These are phyloP conservation scores for Ceratocystis diversiconidia DNA, from an alignment of 2,329 filamentous ascomycete genomes.

Conservation along the genomic window DNA sequence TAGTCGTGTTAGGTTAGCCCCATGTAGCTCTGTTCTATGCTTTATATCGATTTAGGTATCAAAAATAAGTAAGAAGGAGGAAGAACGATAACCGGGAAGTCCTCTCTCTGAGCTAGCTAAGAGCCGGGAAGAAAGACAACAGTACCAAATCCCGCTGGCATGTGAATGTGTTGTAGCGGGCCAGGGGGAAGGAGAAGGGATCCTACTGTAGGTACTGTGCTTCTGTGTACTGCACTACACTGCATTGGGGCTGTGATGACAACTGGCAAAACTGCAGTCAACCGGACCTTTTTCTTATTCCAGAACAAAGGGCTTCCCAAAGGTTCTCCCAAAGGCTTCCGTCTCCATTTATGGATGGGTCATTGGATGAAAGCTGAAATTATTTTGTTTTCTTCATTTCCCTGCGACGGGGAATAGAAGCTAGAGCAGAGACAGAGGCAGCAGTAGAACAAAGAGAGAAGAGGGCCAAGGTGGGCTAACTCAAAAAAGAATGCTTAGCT, in stretches of 20 bases:
- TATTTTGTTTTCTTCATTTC: neutral
- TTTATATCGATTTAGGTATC: too few species aligned
- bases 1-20: too few species aligned
- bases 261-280: constrained; percentile 3
- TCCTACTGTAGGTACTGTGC: neutral
- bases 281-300: neutral
- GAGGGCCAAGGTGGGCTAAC: too few species aligned
- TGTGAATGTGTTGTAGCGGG: neutral
- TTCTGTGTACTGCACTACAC: neutral
- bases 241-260: constrained; percentile 5
- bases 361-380: constrained; percentile 3
- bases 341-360: neutral
- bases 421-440: neutral
- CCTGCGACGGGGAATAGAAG: neutral
- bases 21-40: too few species aligned
- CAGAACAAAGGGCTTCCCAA: neutral
- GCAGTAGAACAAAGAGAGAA: neutral
- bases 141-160: neutral
- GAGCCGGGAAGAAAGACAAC: neutral
- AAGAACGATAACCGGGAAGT: neutral
- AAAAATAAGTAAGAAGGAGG: too few species aligned
- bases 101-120: neutral
- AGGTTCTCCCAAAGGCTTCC: neutral
- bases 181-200: neutral
- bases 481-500: neutral